Base-by-base conservation (phyloP, 768 basidiomycete genomes). In the Lactarius hatsudake region DNA sequence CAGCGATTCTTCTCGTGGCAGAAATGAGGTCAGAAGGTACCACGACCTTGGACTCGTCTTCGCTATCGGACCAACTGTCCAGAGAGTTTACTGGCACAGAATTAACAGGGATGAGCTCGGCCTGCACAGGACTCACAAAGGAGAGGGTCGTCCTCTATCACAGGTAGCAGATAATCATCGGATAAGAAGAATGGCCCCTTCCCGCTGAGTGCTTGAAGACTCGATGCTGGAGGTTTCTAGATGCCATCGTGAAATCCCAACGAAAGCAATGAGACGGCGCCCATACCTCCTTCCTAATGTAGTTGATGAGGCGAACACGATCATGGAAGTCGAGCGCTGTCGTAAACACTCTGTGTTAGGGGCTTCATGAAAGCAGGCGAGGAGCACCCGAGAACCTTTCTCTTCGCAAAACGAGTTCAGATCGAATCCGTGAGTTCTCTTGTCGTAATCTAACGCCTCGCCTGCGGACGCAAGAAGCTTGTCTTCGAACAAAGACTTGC, bases 271-370 rank as follows among this genome's bases (percentile, higher is more conserved):
- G 45, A 43, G 18, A 26, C 20, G 38, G 26, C 5, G 42, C 17
- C 53, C 77, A 23, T 54, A 92, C 93, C 76, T 86, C 84, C 77
- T 85, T 89, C 65, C 95, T 81, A 73, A 96, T 93, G 77, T 84
- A 91, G 75, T 97, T 97, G 77, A 97, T 86, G 60, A 97, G 78
- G 58, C 91, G 85, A 71, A 94, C 88, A 23, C 90, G 83, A 63
- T 85, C 84, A 76, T 94, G 88, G 69, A 89, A 86, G 75, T 96
- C 94, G 45, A 96, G 79, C 0, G 80, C 91, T 93, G 69, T 34
- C 55, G 40, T 59, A 36, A 58, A n/a, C 40, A 53, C 48, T 20
- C 40, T 68, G 67, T 26, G 42, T 62, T 38, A 64, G 60, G 23
- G 67, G 63, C 51, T 32, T 60, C 15, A 20, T 3, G 56, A 23